Base-by-base conservation (phyloP, 2,329 filamentous ascomycete species). In the Aspergillus floridensis region DNA sequence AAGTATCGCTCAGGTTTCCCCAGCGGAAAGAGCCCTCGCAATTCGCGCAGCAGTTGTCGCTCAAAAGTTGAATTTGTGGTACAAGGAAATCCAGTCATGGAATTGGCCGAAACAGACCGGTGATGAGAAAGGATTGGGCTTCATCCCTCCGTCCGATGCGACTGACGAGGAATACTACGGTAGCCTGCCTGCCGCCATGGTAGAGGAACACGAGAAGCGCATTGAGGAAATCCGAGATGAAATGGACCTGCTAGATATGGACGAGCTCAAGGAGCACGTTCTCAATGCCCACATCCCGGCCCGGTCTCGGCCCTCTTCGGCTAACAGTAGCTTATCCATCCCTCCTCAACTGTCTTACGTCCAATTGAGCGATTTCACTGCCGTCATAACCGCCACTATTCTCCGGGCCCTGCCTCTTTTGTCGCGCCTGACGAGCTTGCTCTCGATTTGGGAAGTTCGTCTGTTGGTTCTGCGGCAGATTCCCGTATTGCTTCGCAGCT, bases 191-290 rank as follows among this genome's bases (percentile, higher is more conserved):
- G 82, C 83, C 2, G 74, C 80, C 16, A 82, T 89, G 41, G 86
- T 96, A 1, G 76, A 82, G 50, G 78, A 79, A 53, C 93, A 95
- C 73, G 90, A 95, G 68, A 78, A 75, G 58, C 86, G 93, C 44
- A 81, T 96, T 12, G 88, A 90, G 56, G 85, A 90, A 63, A 96
- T 98, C 59, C 82, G 73, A 52, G 77, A 80, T 64, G 76, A 72
- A 48, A 74, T 79, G 66, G 77, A 79, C 4, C 72, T 68, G 59
- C 65, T 80, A 41, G 74, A 75, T 41, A 76, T 81, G 61, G 78
- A 98, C 69, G 92, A 96, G 64, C 87, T 99, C 72, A 98, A 99
- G 78, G 86, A 84, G 49, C 90, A 93, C 70, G 90, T 97, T 65
- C 79, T 97, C 63, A 87, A 89, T 74, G 90, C 90, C 68, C 90